phyloP scores from a whole-genome alignment of 495 filamentous ascomycete genomes.

The Hypoxylon rickii region DNA sequence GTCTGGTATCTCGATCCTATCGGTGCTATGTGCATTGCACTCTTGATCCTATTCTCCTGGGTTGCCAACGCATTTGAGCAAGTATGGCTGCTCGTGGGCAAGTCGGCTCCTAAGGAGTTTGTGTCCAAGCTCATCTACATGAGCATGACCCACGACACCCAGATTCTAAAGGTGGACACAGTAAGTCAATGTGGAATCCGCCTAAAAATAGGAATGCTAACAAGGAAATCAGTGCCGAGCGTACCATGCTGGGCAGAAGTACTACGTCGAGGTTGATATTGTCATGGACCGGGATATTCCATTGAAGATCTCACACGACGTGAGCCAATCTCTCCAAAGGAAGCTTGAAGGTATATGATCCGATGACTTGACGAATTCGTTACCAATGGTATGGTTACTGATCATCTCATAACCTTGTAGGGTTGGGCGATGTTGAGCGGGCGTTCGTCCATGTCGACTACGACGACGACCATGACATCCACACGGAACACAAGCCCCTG shows the following conservation, averaged over 20 bases:
- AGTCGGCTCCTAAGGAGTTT: constrained; percentile 57
- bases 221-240: constrained; percentile 47
- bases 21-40: constrained; percentile 59
- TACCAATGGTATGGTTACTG: background rate
- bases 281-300: constrained; percentile 58
- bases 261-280: constrained; percentile 63
- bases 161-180: constrained; percentile 59
- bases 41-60: constrained; percentile 61
- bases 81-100: constrained; percentile 61
- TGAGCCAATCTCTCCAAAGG: constrained; percentile 56
- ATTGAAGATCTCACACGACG: constrained; percentile 58
- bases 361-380: background rate
- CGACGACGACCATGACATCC: constrained; percentile 51
- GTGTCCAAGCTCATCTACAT: constrained; percentile 63
- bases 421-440: constrained; percentile 56
- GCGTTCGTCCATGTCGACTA: constrained; percentile 65
- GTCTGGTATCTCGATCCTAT: constrained; percentile 62
- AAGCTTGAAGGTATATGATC: constrained; percentile 53
- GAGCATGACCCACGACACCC: constrained; percentile 57
- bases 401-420: constrained; percentile 15
- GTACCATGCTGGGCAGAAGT: constrained; percentile 60
- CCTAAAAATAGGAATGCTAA: constrained; percentile 1
- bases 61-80: constrained; percentile 59
- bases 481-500: constrained; percentile 59
- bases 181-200: constrained; percentile 25